Conservation (phyloP, 495 filamentous ascomycete species). For the Penicillium manginii region DNA sequence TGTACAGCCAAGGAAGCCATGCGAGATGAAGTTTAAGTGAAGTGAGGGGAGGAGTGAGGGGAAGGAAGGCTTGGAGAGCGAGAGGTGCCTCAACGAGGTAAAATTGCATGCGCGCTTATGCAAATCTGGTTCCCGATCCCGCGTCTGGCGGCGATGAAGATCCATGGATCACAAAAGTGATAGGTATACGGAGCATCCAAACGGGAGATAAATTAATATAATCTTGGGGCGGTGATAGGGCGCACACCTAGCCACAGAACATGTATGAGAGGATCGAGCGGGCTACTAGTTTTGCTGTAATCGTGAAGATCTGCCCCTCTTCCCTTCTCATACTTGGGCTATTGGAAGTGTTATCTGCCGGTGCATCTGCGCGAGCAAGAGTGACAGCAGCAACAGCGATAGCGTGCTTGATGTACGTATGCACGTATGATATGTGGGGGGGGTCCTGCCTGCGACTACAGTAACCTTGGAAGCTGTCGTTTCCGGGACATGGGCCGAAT, state of each 20-base stretch:
- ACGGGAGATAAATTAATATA: not conserved
- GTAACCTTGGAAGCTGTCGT: not conserved
- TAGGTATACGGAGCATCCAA: not conserved
- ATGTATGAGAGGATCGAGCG: not conserved
- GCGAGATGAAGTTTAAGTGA: not conserved
- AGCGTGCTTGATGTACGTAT: not conserved
- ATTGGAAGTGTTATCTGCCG: not conserved
- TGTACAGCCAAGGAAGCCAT: not conserved
- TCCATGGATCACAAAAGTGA: constrained; percentile 1
- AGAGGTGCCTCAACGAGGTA: no score
- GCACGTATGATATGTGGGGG: not conserved
- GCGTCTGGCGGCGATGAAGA: not conserved
- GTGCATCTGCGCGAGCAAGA: not conserved
- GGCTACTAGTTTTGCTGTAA: not conserved
- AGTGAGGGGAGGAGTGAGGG: not conserved
- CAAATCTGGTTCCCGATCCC: not conserved
- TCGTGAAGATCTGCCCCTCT: not conserved
- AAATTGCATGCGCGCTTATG: not conserved
- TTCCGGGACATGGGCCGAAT: not conserved
- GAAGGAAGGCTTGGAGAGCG: not conserved
- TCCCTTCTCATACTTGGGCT: not conserved
- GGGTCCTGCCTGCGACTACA: not conserved
- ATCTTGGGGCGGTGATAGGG: not conserved
- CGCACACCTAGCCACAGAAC: not conserved
- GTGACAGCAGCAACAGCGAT: not conserved